Evolutionary conservation across 495 filamentous ascomycete species (phyloP), one percentile per base, ranked within the genome.

Genomic region (Gamarada debralockiae): DNA sequence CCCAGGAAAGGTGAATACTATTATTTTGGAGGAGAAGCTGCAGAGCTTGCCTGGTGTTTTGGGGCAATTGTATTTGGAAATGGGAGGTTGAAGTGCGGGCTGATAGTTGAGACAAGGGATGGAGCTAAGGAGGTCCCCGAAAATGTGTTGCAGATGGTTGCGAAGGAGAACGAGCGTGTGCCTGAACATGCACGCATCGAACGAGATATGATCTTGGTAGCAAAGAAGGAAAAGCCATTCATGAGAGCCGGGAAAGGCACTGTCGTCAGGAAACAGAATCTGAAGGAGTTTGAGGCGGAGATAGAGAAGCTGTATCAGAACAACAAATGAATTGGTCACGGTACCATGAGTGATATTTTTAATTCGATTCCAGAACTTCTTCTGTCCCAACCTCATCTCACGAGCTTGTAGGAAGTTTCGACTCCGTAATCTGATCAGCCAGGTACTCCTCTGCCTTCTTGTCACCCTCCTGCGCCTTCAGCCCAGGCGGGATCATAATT

Each of bases 221-320:
- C 52, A 5, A 27, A 29, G 1, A 18, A 56, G 17, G 29, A 52
- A 0, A 62, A 50, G 20, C 56, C 52, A 0, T 53, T 62, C 18
- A 25, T 15, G 5, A 18, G 59, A 33, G 44, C 56, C 3, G 52
- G 27, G 1, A 62, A 62, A 36, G 59, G 59, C 1, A 59, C 56
- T 1, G 50, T 62, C 6, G 17, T 59, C 17, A 41, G 59, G 6
- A 42, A 33, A 23, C 7, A 45, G 10, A 52, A 48, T 3, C 37
- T 56, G 44, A 17, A 31, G 0, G 9, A 34, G 1, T 62, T 59
- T 33, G 24, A 15, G 0, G 25, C 41, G 2, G 52, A 58, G n/a
- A 54, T 57, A 1, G 39, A 61, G 13, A 2, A 22, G 22, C 46
- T 43, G 2, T 45, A 45, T 27, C 47, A 63, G 22, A 43, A 15